These are phyloP conservation scores for Aspergillus calidoustus DNA, from an alignment of 2,329 filamentous ascomycete species.

Conservation along the genomic window DNA sequence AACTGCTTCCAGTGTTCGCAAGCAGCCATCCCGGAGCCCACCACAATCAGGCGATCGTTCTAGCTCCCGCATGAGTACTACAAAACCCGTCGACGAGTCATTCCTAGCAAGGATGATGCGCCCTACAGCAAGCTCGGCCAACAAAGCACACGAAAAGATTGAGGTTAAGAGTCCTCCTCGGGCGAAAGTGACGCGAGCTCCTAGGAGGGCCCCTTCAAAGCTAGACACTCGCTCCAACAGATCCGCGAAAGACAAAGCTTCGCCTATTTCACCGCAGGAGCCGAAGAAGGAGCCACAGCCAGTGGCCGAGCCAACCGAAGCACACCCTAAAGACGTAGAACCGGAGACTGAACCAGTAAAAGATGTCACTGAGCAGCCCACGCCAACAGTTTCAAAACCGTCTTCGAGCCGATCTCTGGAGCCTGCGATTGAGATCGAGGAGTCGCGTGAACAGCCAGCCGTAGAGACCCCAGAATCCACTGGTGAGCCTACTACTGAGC, in stretches of 20 bases:
- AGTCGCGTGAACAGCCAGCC: conserved; percentile 4
- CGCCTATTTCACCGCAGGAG: conserved; percentile 2
- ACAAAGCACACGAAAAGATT: conserved; percentile 53
- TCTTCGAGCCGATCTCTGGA: neutral
- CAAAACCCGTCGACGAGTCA: conserved; percentile 49
- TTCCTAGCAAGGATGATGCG: conserved; percentile 58
- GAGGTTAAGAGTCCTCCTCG: conserved; percentile 48
- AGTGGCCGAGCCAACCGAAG: conserved; percentile 9
- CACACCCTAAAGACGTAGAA: conserved; percentile 4
- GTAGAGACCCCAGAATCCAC: conserved; percentile 2
- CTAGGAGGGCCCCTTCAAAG: conserved; percentile 31
- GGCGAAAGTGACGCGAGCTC: conserved; percentile 27
- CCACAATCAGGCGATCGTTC: conserved; percentile 42
- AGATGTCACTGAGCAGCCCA: neutral
- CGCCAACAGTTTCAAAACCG: neutral
- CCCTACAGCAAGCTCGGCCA: conserved; percentile 55
- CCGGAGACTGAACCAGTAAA: conserved; percentile 7
- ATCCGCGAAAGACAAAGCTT: conserved; percentile 30
- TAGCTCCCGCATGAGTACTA: conserved; percentile 46
- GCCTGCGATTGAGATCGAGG: neutral
- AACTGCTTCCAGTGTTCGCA: conserved; percentile 32
- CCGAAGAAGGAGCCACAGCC: conserved; percentile 15
- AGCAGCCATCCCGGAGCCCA: conserved; percentile 39
- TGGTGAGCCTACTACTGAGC: conserved; percentile 15
- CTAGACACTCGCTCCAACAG: conserved; percentile 25